These are phyloP conservation scores for Rhamnella rubrinervis DNA, from an alignment of 331 rosid species.

Conservation along the genomic window DNA sequence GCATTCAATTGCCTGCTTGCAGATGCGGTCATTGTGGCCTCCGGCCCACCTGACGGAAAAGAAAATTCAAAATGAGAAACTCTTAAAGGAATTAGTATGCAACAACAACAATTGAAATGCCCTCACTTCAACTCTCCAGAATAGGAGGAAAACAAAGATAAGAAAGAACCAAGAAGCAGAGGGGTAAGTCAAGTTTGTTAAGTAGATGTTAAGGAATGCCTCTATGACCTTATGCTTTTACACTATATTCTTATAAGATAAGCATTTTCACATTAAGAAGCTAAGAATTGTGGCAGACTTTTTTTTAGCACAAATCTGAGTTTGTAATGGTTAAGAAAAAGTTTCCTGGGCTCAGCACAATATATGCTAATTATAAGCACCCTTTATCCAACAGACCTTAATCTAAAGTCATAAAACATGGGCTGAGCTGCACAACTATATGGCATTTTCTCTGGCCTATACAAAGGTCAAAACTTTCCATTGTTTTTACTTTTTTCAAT, in stretches of 20 bases:
- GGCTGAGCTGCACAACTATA: no score
- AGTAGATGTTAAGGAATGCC: background rate
- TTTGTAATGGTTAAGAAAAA: background rate
- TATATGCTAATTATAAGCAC: background rate
- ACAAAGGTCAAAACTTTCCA: no score
- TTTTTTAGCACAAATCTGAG: background rate
- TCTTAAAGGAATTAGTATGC: background rate
- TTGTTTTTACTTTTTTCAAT: no score
- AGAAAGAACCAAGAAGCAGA: background rate
- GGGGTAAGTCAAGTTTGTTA: background rate
- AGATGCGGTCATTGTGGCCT: conserved; percentile 86
- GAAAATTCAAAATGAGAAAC: conserved; percentile 1
- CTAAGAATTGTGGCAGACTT: conserved; percentile 5
- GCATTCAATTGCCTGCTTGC: conserved; percentile 90
- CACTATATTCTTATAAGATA: no score
- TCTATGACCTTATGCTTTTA: background rate
- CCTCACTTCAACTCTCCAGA: background rate
- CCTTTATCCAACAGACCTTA: background rate
- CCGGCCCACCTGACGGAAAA: conserved; percentile 69
- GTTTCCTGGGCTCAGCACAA: background rate
- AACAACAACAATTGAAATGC: background rate
- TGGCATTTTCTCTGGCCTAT: no score
- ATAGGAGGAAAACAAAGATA: background rate
- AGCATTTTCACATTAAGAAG: background rate
- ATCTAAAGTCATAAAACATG: no score